Base-by-base conservation (phyloP, 108 stramenopile genomes). In the Bacterosira constricta region DNA sequence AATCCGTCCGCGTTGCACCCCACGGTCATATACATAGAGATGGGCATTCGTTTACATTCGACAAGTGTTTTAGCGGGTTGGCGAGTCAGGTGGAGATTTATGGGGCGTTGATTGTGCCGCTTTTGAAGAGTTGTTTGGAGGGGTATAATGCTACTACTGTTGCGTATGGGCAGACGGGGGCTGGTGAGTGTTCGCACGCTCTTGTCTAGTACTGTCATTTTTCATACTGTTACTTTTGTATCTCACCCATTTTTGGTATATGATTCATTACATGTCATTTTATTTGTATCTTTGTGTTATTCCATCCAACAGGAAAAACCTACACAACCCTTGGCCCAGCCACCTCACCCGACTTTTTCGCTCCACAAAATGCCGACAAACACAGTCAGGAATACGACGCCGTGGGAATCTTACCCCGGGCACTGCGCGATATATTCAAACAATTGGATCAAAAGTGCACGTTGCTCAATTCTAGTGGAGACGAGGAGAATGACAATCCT, bases 71-170 rank as follows among this genome's bases (percentile, higher is more conserved):
- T 67, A 64, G 66, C 23, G 42, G 71, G 8, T 13, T 39, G 3
- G 72, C 87, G 5, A 62, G 69, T 27, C 92, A 93, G 56, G 56
- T 56, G 15, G 67, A 87, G 27, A 63, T 93, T 21, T 93, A 87
- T 66, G 29, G 61, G 9, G 51, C 71, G 30, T 41, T 82, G 37
- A 84, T 90, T 2, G 41, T 36, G 37, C 88, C 92, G 23, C 75
- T 93, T 1, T 77, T 93, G 47, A 61, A 52, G 9, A 70, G 73
- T 58, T 90, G 86, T 82, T 6, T 47, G 46, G 46, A 86, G 44
- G 99, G 99, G n/a, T 98, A 88, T 71, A 98, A 99, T 75, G 97
- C 95, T 6, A 98, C 98, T 1, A 95, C 99, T 57, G 90, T 99
- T 39, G 97, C 97, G 11, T 99, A 99, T 73, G 99, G 99, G 0